Evolutionary conservation across 2,329 filamentous ascomycete genomes (phyloP), one percentile per base, ranked within the genome.

Genomic region (Nigrograna mackinnonii): DNA sequence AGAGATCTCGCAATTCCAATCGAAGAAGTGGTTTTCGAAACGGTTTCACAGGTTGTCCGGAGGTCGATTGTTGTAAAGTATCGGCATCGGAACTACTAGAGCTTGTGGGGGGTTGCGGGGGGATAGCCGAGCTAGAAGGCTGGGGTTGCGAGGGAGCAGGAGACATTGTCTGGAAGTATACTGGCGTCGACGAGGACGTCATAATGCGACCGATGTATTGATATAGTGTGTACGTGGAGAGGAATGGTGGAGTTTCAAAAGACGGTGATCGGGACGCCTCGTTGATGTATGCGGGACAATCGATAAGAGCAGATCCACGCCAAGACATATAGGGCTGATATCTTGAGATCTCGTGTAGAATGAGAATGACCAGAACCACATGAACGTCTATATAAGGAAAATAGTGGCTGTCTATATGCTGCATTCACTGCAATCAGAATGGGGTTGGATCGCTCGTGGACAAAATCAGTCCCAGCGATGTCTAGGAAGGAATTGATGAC

Each of bases 1-100:
- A 70, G 26, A 81, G 66, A 50, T 81, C 76, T 39, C 71, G 67
- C 26, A 77, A 59, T 50, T 76, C 68, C 21, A 78, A 66, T 35
- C 75, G 72, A 7, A 77, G 68, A 28, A 73, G 66, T 3, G 74
- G 73, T 22, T 66, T 66, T n/a, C 68, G 66, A 7, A 46, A 33
- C 2, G 66, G 64, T 14, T 55, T 58, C 13, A 62, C 16, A 5
- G 21, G 39, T 12, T 19, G 7, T 11, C 19, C 19, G 5, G 31
- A 26, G 12, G n/a, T 38, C 12, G 18, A 21, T 19, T 20, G 35
- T 3, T 37, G 19, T 13, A 17, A 26, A 16, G 22, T 18, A 40
- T n/a, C 55, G 39, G 22, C 54, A 58, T 26, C 57, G 63, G 38
- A 63, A 66, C 38, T 60, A 45, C 21, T 65, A n/a, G n/a, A n/a